A percentile compares a stretch with the other conserved stretches of the same genome.
Conservation (phyloP, 1,139 yeast species). For the Saccharomyces hybrid region DNA sequence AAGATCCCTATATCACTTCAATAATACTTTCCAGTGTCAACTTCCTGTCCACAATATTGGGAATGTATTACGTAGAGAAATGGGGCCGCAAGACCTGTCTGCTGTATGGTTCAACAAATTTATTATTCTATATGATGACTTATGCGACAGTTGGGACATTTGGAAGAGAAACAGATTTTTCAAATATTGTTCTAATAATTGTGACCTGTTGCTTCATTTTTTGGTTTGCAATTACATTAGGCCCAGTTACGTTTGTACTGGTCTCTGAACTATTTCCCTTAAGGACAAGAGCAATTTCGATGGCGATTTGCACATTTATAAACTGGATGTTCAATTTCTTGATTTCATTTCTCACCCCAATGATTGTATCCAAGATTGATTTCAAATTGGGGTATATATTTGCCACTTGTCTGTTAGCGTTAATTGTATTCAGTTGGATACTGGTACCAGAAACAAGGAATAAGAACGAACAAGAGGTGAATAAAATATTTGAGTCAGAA, state of each 20-base stretch:
- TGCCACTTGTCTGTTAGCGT: conserved; percentile 52
- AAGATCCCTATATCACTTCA: conserved; percentile 42
- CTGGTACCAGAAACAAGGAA: conserved; percentile 70
- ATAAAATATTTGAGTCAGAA: conserved; percentile 16
- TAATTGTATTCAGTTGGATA: conserved; percentile 51
- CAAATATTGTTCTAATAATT: conserved; percentile 66
- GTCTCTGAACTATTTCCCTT: conserved; percentile 73
- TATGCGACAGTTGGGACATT: conserved; percentile 60
- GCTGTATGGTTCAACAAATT: conserved; percentile 53
- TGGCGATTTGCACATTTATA: conserved; percentile 65
- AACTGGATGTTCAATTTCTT: conserved; percentile 75
- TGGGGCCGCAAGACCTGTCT: conserved; percentile 63
- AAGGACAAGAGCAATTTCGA: conserved; percentile 66
- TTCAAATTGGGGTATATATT: conserved; percentile 65
- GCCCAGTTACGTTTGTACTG: conserved; percentile 71
- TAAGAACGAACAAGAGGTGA: conserved; percentile 58
- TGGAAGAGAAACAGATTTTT: conserved; percentile 36
- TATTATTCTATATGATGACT: conserved; percentile 54
- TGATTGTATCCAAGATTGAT: conserved; percentile 46
- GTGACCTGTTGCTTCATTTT: conserved; percentile 68
- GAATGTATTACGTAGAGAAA: conserved; percentile 58
- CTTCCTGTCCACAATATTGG: conserved; percentile 66
- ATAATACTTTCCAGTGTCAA: conserved; percentile 69
- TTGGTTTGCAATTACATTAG: conserved; percentile 80
- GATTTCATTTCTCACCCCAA: conserved; percentile 66